Conservation (phyloP, 768 basidiomycete genomes). For the Tricholoma sp. region DNA sequence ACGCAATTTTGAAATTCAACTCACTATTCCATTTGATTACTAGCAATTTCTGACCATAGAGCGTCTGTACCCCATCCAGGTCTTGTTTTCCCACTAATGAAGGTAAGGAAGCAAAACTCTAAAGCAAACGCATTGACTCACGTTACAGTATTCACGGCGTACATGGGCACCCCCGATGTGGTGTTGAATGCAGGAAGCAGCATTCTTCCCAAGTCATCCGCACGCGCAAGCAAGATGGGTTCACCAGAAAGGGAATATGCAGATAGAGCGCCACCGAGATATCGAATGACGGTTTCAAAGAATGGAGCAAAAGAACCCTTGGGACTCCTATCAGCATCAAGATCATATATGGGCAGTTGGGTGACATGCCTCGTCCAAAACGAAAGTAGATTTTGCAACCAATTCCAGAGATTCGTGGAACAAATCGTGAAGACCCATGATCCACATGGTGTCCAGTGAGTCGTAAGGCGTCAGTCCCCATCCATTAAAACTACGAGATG, state of each 20-base stretch:
- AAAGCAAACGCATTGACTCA: slow-evolving; percentile 21
- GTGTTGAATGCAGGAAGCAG: slow-evolving; percentile 72
- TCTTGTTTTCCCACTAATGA: slow-evolving; percentile 32
- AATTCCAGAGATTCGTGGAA: slow-evolving; percentile 55
- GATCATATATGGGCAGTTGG: background rate
- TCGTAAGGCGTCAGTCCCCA: slow-evolving; percentile 76
- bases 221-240: slow-evolving; percentile 53
- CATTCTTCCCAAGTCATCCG: slow-evolving; percentile 66
- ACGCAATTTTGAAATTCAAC: slow-evolving; percentile 6
- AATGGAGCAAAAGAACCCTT: slow-evolving; percentile 41
- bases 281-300: slow-evolving; percentile 80
- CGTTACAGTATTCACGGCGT: slow-evolving; percentile 59
- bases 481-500: slow-evolving; percentile 53
- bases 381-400: slow-evolving; percentile 44
- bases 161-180: slow-evolving; percentile 62
- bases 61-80: slow-evolving; percentile 26
- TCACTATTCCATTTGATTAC: slow-evolving; percentile 63
- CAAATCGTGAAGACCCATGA: slow-evolving; percentile 68
- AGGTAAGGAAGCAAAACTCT: background rate
- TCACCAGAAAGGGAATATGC: slow-evolving; percentile 73
- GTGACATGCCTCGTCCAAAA: slow-evolving; percentile 27
- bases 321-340: background rate
- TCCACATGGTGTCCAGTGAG: slow-evolving; percentile 75
- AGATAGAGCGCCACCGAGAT: slow-evolving; percentile 78
- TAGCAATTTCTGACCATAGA: slow-evolving; percentile 39